Base-by-base conservation (phyloP, 2,329 filamentous ascomycete genomes). In the Ceratocystiopsis brevicomis region DNA sequence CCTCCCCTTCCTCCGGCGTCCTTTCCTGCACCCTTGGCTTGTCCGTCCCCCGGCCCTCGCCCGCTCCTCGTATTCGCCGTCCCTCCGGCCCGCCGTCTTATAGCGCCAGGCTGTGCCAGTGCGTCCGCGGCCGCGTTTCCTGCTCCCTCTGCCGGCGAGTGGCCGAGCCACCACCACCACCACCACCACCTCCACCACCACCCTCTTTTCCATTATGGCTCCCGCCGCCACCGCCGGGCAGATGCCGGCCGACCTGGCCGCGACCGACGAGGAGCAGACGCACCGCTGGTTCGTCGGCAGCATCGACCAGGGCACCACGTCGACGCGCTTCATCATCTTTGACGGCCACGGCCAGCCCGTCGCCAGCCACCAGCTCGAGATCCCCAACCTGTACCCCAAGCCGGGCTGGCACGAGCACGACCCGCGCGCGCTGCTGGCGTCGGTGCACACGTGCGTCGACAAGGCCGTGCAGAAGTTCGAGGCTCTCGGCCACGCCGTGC, bases 321-420 rank as follows among this genome's bases (percentile, higher is more conserved):
- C 81, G 46, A 83, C 85, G 33, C 73, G 86, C 35, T 94, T 94
- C 61, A 72, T 94, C 52, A 87, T 95, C 56, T 94, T 94, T 63
- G 78, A 93, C 60, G 76, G 75, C 50, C 64, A 72, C 37, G 85
- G 86, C 44, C 76, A 81, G 46, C 81, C 82, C 4, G 72, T 90
- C 38, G 84, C 81, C 35, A 78, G 76, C 52, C 84, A 93, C 57
- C 86, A 93, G 61, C 76, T 87, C 50, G 84, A 92, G 58, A 87
- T 93, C 55, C 74, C 76, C 50, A 87, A 93, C 57, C 73, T 80
- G 46, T 88, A 92, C 59, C 83, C 84, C 15, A 69, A 86, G 48
- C 79, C 86, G 50, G 87, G 87, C 59, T 92, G 83, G 84, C 83
- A 93, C 59, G 86, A 94, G 58, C 85, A 93, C 56, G 79, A 92